A percentile compares a stretch with the other conserved stretches of the same genome.
phyloP scores from a whole-genome alignment of 768 basidiomycete species.

The Rhodosporidiobolus sp. region DNA sequence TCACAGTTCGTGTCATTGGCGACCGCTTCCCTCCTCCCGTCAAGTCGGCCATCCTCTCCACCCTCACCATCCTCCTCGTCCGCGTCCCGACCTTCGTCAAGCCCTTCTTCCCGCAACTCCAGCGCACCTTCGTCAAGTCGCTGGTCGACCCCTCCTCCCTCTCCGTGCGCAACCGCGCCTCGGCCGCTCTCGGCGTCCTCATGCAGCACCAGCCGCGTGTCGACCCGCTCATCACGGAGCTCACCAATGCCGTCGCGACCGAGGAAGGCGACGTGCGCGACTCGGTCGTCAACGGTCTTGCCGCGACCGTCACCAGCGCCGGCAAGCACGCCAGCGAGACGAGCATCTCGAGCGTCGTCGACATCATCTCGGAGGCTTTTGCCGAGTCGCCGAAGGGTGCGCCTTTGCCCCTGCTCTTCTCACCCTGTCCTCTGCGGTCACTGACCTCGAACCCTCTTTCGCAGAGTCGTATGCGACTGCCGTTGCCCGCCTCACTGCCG shows the following conservation, averaged over 20 bases:
- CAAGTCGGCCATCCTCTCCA: constrained; percentile 83
- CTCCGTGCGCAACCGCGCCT: constrained; percentile 76
- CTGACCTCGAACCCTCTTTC: constrained; percentile 56
- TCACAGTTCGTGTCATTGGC: constrained; percentile 44
- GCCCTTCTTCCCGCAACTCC: constrained; percentile 97
- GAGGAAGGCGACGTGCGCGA: constrained; percentile 64
- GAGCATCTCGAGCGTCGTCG: constrained; percentile 67
- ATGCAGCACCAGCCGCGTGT: constrained; percentile 84
- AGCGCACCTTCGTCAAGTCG: constrained; percentile 93
- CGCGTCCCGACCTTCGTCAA: constrained; percentile 84
- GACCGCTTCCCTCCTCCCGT: constrained; percentile 76
- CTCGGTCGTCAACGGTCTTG: constrained; percentile 71
- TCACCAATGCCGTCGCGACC: constrained; percentile 54
- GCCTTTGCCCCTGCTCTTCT: neutral
- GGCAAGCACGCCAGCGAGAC: constrained; percentile 73
- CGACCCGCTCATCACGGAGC: constrained; percentile 89
- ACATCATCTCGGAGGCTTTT: constrained; percentile 76
- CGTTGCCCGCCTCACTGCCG: constrained; percentile 27
- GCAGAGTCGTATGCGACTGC: constrained; percentile 49
- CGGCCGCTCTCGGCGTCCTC: constrained; percentile 76
- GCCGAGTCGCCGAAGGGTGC: constrained; percentile 54
- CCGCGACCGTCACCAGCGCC: constrained; percentile 67
- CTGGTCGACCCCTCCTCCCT: constrained; percentile 73
- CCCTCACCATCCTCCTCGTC: constrained; percentile 78
- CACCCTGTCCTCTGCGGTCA: constrained; percentile 52